Evolutionary conservation across 2,329 filamentous ascomycete genomes (phyloP), one percentile per base, ranked within the genome.

Genomic region (Madurella mycetomatis): DNA sequence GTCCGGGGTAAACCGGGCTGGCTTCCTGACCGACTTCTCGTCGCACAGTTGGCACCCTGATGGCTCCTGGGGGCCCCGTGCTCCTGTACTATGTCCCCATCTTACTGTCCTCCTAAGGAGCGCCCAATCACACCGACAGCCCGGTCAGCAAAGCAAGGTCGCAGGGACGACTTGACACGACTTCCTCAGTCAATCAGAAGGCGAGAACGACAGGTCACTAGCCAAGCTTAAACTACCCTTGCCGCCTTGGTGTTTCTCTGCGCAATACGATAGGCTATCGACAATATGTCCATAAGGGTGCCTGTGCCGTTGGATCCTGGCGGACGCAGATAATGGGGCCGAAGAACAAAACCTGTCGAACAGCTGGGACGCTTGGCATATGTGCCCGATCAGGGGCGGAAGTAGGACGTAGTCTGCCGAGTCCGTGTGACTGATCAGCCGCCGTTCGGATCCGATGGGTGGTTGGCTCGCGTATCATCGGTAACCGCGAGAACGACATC

Each of bases 401-500:
- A 15, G 11, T 11, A 37, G 34, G 34, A 15, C 2, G 34, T 37
- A 11, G 34, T 37, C 34, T 37, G 25, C 25, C 25, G 25, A 37
- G 34, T 34, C n/a, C 17, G 16, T n/a, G 25, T 34, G 45, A 40
- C 9, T 41, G 41, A 25, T 46, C 51, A 52, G 15, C 18, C 32
- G 18, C n/a, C 9, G 12, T 25, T 18, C 5, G 15, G 11, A 11
- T 19, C 17, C 19, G 39, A 9, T n/a, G 34, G 13, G 13, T 41
- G 46, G 51, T 49, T 49, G 51, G 46, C 16, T 41, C 34, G 19
- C 41, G 17, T 41, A 18, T 53, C 12, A 19, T 41, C 19, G 15
- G 37, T 18, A 32, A 15, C 32, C 41, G n/a, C n/a, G 30, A 41
- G 51, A 47, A 39, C 5, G 17, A 31, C 7, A 9, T 12, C 34